Evolutionary conservation across 306 rosid genomes (phyloP).

Genomic region (Crotalaria pallida): DNA sequence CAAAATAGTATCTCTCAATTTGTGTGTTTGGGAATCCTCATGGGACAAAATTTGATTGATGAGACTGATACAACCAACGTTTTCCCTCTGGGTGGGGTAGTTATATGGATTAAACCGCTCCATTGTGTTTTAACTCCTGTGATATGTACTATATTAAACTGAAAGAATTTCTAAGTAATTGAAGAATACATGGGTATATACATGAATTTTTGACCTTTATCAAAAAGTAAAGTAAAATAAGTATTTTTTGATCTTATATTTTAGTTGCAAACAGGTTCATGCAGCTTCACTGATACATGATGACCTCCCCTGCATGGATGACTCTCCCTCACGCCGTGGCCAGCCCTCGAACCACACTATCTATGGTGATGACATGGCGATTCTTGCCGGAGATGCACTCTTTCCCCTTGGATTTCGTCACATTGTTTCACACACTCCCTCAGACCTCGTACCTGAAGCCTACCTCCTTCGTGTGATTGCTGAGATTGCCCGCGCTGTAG

Average conservation of each 20-base stretch:
- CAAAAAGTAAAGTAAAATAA: too few relatives aligned
- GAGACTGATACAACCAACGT: too few relatives aligned
- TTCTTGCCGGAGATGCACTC: conserved; percentile 90
- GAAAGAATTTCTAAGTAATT: not conserved
- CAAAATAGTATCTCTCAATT: not conserved
- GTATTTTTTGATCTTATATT: conserved; percentile 10
- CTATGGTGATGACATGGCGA: conserved; percentile 90
- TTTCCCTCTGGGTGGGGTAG: too few relatives aligned
- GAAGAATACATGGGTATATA: not conserved
- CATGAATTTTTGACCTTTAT: not conserved
- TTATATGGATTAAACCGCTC: too few relatives aligned
- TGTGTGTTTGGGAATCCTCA: not conserved
- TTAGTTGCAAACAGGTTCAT: conserved; percentile 61
- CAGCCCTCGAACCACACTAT: conserved; percentile 79
- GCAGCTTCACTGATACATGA: conserved; percentile 91
- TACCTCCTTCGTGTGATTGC: conserved; percentile 69
- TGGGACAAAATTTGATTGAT: not conserved
- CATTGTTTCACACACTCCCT: conserved; percentile 81
- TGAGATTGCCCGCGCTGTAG: conserved; percentile 84
- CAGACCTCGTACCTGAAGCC: conserved; percentile 64
- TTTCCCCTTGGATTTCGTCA: conserved; percentile 89
- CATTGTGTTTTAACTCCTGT: too few relatives aligned
- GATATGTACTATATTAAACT: not conserved
- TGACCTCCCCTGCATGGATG: conserved; percentile 97
- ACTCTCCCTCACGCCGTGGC: conserved; percentile 74